These are phyloP conservation scores for Bisporella sp. DNA, from an alignment of 2,329 filamentous ascomycete species.

Conservation along the genomic window DNA sequence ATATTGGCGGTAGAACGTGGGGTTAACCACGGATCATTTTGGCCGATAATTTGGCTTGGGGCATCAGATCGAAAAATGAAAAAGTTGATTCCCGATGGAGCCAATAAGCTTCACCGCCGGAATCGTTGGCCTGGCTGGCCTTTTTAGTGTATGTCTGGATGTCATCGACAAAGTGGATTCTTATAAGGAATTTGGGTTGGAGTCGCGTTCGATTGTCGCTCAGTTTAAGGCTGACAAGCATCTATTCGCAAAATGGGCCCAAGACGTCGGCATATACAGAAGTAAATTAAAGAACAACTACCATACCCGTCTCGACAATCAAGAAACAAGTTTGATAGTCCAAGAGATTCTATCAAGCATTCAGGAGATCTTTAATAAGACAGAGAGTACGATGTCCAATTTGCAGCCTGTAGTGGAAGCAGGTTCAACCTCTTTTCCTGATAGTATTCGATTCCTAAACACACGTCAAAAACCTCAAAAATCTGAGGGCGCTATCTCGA, in stretches of 20 bases:
- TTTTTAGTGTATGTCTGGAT: constrained; percentile 2
- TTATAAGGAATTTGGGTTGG: constrained; percentile 1
- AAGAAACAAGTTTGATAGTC: not conserved
- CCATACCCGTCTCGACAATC: constrained; percentile 1
- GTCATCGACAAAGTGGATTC: constrained; percentile 1
- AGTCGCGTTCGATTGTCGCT: not conserved
- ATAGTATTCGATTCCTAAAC: not conserved
- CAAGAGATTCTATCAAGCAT: constrained; percentile 1
- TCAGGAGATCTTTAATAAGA: constrained; percentile 2
- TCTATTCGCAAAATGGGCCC: constrained; percentile 1
- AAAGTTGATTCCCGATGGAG: not conserved
- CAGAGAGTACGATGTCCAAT: not conserved
- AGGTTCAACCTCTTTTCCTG: not conserved
- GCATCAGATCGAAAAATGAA: too few species aligned
- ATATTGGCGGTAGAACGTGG: too few species aligned
- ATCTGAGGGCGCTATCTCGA: not conserved
- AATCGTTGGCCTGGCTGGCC: constrained; percentile 1
- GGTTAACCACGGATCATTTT: too few species aligned
- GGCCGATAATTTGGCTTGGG: too few species aligned
- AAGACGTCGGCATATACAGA: constrained; percentile 1
- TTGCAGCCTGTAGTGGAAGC: not conserved
- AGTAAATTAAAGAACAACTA: not conserved
- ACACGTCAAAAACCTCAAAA: not conserved
- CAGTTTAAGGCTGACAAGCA: constrained; percentile 1
- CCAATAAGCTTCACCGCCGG: not conserved